Conservation (phyloP, 2,329 filamentous ascomycete species). For the Colletotrichum caudatum region DNA sequence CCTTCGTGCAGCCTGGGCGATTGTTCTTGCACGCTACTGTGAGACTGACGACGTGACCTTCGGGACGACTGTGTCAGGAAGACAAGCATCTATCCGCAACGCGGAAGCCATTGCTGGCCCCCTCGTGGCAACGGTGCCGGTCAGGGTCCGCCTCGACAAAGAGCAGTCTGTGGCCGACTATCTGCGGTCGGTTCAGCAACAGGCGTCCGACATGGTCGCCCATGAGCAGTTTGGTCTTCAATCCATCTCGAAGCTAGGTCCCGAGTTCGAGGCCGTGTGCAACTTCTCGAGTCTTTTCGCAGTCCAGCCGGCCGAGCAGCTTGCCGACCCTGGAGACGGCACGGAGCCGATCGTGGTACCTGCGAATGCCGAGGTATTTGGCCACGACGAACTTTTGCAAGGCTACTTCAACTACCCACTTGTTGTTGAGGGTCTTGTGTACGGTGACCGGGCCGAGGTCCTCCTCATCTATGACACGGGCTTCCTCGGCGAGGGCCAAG, state of each 20-base stretch:
- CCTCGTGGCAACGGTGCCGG: conserved; percentile 42
- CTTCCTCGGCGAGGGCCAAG: conserved; percentile 23
- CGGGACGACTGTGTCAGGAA: conserved; percentile 47
- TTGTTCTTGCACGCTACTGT: conserved; percentile 53
- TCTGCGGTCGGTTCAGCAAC: conserved; percentile 46
- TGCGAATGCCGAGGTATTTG: neutral
- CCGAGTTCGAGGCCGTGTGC: conserved; percentile 11
- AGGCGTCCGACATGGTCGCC: conserved; percentile 45
- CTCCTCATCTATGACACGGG: conserved; percentile 35
- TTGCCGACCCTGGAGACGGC: neutral
- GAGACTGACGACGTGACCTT: conserved; percentile 53
- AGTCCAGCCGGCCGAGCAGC: conserved; percentile 19
- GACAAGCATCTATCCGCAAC: conserved; percentile 38
- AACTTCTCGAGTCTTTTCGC: conserved; percentile 17
- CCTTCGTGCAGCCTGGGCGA: conserved; percentile 57
- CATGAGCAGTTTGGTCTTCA: conserved; percentile 49
- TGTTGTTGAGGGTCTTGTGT: conserved; percentile 29
- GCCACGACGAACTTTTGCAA: neutral
- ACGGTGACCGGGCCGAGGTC: conserved; percentile 27
- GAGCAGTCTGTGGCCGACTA: conserved; percentile 25
- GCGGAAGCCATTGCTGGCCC: conserved; percentile 40
- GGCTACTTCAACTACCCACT: conserved; percentile 43
- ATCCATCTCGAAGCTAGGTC: conserved; percentile 44
- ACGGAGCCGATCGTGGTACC: neutral
- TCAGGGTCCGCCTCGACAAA: conserved; percentile 36